Percentiles rank a stretch among this genome's conserved stretches.
These are phyloP conservation scores for Penicillium tannophilum DNA, from an alignment of 495 filamentous ascomycete genomes.

Conservation along the genomic window DNA sequence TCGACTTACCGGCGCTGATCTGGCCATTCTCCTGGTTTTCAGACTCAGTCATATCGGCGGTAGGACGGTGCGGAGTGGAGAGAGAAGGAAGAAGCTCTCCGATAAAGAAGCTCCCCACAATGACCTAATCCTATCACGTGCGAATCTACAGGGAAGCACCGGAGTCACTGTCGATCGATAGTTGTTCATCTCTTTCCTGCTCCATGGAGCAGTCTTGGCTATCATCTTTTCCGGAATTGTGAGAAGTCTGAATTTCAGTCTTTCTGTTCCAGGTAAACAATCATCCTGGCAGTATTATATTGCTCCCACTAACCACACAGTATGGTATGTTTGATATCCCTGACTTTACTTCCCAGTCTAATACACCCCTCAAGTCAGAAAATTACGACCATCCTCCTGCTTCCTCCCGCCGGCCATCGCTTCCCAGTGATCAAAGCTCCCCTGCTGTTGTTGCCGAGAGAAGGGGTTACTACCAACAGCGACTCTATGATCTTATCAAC, in stretches of 20 bases:
- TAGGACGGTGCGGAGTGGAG: slow-evolving; percentile 1
- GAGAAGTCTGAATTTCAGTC: neutral
- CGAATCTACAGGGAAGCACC: neutral
- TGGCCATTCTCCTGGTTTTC: slow-evolving; percentile 30
- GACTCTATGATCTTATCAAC: neutral
- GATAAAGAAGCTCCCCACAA: slow-evolving; percentile 24
- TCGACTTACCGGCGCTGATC: slow-evolving; percentile 54
- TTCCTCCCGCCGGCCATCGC: slow-evolving; percentile 40
- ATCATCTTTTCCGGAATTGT: neutral
- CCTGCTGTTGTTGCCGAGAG: slow-evolving; percentile 8
- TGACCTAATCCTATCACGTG: slow-evolving; percentile 36
- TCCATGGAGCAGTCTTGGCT: slow-evolving; percentile 2
- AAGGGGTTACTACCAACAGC: neutral
- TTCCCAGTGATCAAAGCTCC: slow-evolving; percentile 14
- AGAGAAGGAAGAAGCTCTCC: neutral
- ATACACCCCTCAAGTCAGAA: slow-evolving; percentile 49
- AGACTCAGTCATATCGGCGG: slow-evolving; percentile 33
- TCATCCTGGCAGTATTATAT: neutral
- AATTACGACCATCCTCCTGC: slow-evolving; percentile 60
- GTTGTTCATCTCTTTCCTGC: neutral
- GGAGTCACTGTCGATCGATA: neutral
- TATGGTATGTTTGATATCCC: slow-evolving; percentile 27
- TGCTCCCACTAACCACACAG: slow-evolving; percentile 15
- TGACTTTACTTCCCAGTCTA: neutral
- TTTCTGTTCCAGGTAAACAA: slow-evolving; percentile 12